These are phyloP conservation scores for Penicillium cataractarum DNA, from an alignment of 495 filamentous ascomycete species.

Conservation along the genomic window DNA sequence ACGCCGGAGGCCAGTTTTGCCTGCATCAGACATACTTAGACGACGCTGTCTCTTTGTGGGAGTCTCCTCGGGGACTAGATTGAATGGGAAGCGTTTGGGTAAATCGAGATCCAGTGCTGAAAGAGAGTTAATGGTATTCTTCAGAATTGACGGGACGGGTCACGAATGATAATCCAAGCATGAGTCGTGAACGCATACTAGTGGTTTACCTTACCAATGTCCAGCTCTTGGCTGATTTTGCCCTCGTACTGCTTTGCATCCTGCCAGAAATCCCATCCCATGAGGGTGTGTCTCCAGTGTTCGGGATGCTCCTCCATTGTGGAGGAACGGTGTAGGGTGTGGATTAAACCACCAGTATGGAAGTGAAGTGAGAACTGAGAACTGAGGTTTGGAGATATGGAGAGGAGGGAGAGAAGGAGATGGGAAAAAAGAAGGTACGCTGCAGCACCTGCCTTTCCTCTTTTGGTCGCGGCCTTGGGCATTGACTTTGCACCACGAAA, in stretches of 20 bases:
- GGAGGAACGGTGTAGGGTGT: neutral
- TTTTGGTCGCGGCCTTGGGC: neutral
- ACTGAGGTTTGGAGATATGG: neutral
- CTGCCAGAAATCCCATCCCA: slow-evolving; percentile 39
- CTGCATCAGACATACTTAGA: slow-evolving; percentile 31
- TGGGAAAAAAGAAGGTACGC: neutral
- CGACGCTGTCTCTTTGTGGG: slow-evolving; percentile 20
- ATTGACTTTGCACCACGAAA: neutral
- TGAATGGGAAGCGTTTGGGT: slow-evolving; percentile 37
- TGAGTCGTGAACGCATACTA: neutral
- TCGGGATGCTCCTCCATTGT: slow-evolving; percentile 31
- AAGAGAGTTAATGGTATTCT: slow-evolving; percentile 4
- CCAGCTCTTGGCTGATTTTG: neutral
- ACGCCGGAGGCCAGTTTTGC: neutral
- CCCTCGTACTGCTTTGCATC: slow-evolving; percentile 23
- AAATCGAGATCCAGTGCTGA: slow-evolving; percentile 21
- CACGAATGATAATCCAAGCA: neutral
- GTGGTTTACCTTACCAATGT: slow-evolving; percentile 5
- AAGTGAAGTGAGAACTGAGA: neutral
- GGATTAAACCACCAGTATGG: neutral
- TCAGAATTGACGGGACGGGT: neutral
- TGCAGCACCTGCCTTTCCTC: neutral
- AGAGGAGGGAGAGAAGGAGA: neutral
- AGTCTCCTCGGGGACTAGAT: slow-evolving; percentile 27
- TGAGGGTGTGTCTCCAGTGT: slow-evolving; percentile 37